These are phyloP conservation scores for Castanopsis chinensis DNA, from an alignment of 306 rosid species.

Conservation along the genomic window DNA sequence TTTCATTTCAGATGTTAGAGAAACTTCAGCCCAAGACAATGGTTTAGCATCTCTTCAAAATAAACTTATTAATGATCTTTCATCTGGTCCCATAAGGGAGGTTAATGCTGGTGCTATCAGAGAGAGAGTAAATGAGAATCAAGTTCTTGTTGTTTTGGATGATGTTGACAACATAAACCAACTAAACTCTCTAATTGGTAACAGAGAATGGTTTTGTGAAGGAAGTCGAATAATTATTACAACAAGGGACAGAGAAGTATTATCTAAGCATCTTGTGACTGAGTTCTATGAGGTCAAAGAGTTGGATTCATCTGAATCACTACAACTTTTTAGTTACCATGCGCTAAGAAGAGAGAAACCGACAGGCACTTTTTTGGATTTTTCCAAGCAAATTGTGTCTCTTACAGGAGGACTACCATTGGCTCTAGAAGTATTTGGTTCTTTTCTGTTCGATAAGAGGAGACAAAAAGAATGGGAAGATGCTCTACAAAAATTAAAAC, in stretches of 20 bases:
- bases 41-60: constrained; percentile 45
- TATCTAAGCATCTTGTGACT: constrained; percentile 15
- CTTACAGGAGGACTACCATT: constrained; percentile 52
- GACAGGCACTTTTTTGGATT: background rate
- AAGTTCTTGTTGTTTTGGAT: constrained; percentile 54
- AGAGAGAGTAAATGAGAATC: constrained; percentile 16
- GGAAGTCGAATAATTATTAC: constrained; percentile 61
- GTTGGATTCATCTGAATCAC: constrained; percentile 27
- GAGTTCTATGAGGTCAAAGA: constrained; percentile 43
- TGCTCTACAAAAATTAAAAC: constrained; percentile 35
- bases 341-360: constrained; percentile 47
- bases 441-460: constrained; percentile 38
- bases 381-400: constrained; percentile 36
- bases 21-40: constrained; percentile 26
- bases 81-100: constrained; percentile 1
- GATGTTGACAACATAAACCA: constrained; percentile 52
- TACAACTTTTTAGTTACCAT: constrained; percentile 56
- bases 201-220: constrained; percentile 42
- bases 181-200: constrained; percentile 33
- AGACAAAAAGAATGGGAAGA: constrained; percentile 37
- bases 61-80: constrained; percentile 27
- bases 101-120: constrained; percentile 20
- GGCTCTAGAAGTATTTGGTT: constrained; percentile 63
- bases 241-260: constrained; percentile 40
- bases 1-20: constrained; percentile 51